phyloP scores from a whole-genome alignment of 345 rosid species.

The Citrus inodora region DNA sequence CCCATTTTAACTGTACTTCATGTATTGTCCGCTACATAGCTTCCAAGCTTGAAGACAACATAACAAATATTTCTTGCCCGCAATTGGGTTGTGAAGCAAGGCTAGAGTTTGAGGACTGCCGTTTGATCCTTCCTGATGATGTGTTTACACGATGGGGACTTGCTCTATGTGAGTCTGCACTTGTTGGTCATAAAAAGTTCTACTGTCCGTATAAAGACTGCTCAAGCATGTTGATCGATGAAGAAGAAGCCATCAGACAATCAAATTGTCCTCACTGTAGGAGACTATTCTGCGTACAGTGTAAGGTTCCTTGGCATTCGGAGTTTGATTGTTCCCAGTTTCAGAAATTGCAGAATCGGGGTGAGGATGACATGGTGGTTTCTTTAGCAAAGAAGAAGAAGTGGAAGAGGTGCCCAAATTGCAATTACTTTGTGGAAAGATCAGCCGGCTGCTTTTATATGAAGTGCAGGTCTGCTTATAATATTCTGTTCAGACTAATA shows the following conservation, averaged over 20 bases:
- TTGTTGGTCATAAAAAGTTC: constrained; percentile 29
- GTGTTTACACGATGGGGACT: constrained; percentile 48
- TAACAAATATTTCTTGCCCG: constrained; percentile 32
- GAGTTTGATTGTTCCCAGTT: constrained; percentile 36
- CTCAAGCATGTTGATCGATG: constrained; percentile 34
- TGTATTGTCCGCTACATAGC: constrained; percentile 47
- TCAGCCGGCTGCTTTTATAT: constrained; percentile 41
- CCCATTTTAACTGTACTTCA: constrained; percentile 44
- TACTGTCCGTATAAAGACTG: constrained; percentile 62
- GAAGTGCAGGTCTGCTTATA: constrained; percentile 49
- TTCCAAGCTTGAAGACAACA: constrained; percentile 44
- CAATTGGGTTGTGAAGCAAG: constrained; percentile 23
- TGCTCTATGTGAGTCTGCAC: constrained; percentile 46
- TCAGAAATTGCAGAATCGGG: constrained; percentile 35
- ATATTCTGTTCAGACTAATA: background rate
- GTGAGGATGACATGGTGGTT: constrained; percentile 42
- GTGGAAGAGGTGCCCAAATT: constrained; percentile 48
- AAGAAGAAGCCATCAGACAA: constrained; percentile 24
- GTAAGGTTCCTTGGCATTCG: constrained; percentile 54
- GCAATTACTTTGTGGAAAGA: constrained; percentile 41
- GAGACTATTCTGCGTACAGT: constrained; percentile 45
- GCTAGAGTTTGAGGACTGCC: constrained; percentile 38
- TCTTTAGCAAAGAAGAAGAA: constrained; percentile 37
- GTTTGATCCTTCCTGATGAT: constrained; percentile 33
- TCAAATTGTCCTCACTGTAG: constrained; percentile 44